Base-by-base conservation (phyloP, 768 basidiomycete genomes). In the Cystofilobasidium macerans region DNA sequence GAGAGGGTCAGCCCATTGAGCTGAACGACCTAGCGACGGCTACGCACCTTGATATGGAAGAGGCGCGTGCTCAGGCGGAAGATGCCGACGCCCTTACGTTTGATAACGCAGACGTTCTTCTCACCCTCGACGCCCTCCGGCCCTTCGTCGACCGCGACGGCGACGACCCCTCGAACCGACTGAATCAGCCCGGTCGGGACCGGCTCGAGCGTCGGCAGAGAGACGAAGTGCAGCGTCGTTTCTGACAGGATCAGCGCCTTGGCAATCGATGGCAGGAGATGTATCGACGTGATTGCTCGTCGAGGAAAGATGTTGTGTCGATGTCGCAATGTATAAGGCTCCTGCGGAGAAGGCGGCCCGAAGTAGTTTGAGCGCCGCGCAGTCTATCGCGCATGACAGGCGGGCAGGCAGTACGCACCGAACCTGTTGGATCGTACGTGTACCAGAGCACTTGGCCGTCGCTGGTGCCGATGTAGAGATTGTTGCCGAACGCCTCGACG, bases 391-490 rank as follows among this genome's bases (percentile, higher is more conserved):
- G 43, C 11, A 20, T 32, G 24, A 13, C 24, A 33, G 24, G 26
- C 12, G 14, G 59, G 30, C 12, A 28, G 30, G 2, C 24, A 26
- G 28, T 20, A 68, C 73, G 69, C 51, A 73, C 70, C 36, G 64
- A 45, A 12, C 71, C 64, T 1, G 35, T 47, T 5, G 64, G 61
- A 12, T 69, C 80, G 70, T 88, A 78, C 1, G 85, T 81, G 73
- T 86, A 93, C 48, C 90, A 85, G 40, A 91, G 77, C 11, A 95
- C 80, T 70, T 89, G 84, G 26, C 92, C 90, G 67, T 91, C 89
- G 26, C 85, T 83, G 68, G 86, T 87, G 16, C 90, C 92, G 16
- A 89, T 82, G 70, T 91, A 93, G 30, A 94, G 82, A 72, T 95
- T 91, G 47, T 85, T 84, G 36, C 65, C 61, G 60, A 61, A 67